Conservation (phyloP, 2,329 filamentous ascomycete genomes). For the Penicillium olsonii region DNA sequence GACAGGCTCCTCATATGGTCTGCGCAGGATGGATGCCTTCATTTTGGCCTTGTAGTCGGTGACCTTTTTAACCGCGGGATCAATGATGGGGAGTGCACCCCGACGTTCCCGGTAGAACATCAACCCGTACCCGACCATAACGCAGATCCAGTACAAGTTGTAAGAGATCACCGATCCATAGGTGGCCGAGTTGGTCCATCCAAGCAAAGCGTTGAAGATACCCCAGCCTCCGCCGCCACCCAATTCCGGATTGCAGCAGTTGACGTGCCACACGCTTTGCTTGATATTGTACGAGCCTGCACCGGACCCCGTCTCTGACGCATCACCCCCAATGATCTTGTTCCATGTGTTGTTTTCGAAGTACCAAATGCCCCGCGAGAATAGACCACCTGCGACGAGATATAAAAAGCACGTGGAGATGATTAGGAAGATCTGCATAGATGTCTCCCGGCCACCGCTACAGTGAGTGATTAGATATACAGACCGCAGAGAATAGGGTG, state of each 20-base stretch:
- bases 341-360: conserved; percentile 66
- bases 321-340: conserved; percentile 45
- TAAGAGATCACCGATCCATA: conserved; percentile 85
- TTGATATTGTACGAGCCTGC: conserved; percentile 78
- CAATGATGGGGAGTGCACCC: conserved; percentile 19
- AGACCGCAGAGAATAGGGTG: not conserved
- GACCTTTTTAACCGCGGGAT: conserved; percentile 15
- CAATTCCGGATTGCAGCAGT: conserved; percentile 74
- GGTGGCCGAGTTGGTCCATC: conserved; percentile 86
- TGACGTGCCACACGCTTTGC: conserved; percentile 79
- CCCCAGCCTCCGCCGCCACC: conserved; percentile 80
- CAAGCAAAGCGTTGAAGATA: conserved; percentile 80
- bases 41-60: conserved; percentile 11
- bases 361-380: conserved; percentile 74
- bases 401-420: conserved; percentile 81
- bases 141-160: conserved; percentile 73
- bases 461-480: conserved; percentile 1
- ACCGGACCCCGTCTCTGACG: conserved; percentile 63
- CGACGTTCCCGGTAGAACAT: conserved; percentile 23
- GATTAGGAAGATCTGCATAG: conserved; percentile 76
- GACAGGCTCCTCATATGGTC: conserved; percentile 6
- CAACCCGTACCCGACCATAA: conserved; percentile 20
- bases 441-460: conserved; percentile 63
- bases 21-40: conserved; percentile 21
- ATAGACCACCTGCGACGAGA: conserved; percentile 78